Evolutionary conservation across 2,329 filamentous ascomycete genomes (phyloP).

Genomic region (Xylariaceae sp.): DNA sequence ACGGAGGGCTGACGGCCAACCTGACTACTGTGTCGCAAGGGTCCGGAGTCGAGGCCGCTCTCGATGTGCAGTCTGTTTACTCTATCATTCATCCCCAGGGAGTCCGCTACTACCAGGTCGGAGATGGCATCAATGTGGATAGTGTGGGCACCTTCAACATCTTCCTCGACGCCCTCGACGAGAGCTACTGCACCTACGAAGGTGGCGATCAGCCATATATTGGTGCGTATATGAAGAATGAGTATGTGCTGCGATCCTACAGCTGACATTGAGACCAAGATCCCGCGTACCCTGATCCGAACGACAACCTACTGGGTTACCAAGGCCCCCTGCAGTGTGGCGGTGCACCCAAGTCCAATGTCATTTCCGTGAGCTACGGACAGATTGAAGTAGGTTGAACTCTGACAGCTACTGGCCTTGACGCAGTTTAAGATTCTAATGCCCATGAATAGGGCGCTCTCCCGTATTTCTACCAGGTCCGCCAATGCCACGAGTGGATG

Average conservation of each 20-base stretch:
- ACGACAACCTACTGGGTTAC: conserved; percentile 32
- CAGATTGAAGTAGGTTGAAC: conserved; percentile 40
- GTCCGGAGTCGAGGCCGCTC: conserved; percentile 17
- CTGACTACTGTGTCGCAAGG: conserved; percentile 13
- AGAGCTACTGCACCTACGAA: conserved; percentile 39
- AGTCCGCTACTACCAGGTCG: conserved; percentile 19
- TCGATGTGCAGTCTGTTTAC: conserved; percentile 18
- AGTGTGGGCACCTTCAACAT: conserved; percentile 22
- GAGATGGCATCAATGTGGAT: conserved; percentile 19
- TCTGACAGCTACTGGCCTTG: too few relatives aligned
- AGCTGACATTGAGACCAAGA: conserved; percentile 10
- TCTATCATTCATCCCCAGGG: conserved; percentile 16
- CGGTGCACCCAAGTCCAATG: conserved; percentile 38
- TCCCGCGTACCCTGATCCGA: conserved; percentile 29
- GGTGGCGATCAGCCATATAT: conserved; percentile 33
- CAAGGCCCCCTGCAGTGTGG: conserved; percentile 20
- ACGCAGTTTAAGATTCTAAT: not conserved
- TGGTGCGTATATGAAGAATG: conserved; percentile 8
- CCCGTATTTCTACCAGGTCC: conserved; percentile 37
- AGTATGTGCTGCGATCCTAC: not conserved
- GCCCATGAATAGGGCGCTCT: conserved; percentile 10
- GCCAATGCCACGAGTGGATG: conserved; percentile 53
- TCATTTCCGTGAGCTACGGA: conserved; percentile 50
- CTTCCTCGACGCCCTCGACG: conserved; percentile 38
- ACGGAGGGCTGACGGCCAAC: conserved; percentile 16